Conservation (phyloP, 805 yeast species). For the Priceomyces fermenticarens region DNA sequence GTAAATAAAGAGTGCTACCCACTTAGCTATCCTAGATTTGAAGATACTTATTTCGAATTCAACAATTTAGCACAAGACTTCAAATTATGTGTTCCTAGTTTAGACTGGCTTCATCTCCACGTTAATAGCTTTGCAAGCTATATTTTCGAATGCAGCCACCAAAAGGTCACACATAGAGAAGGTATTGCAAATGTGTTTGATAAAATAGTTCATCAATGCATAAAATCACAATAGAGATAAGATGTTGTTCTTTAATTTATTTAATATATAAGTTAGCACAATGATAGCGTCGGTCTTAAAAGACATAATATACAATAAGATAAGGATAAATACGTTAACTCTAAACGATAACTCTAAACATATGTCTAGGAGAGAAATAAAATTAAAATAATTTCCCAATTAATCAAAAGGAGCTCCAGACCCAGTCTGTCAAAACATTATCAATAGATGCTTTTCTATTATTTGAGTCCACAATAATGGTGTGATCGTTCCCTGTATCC, state of each 20-base stretch:
- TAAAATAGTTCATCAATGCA: not conserved
- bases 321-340: not conserved
- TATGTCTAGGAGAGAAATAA: not conserved
- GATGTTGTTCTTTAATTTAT: not conserved
- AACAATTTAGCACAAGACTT: slow-evolving; percentile 5
- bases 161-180: not conserved
- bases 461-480: slow-evolving; percentile 5
- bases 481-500: not conserved
- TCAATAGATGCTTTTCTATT: slow-evolving; percentile 7
- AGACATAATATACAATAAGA: not conserved
- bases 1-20: slow-evolving; percentile 9
- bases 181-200: slow-evolving; percentile 1
- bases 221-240: not conserved
- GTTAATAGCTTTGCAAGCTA: slow-evolving; percentile 1
- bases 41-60: slow-evolving; percentile 1
- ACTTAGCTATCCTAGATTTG: slow-evolving; percentile 5
- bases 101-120: slow-evolving; percentile 3
- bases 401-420: slow-evolving; percentile 48
- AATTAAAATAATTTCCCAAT: not conserved
- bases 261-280: not conserved
- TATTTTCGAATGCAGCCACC: slow-evolving; percentile 1
- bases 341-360: not conserved
- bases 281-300: not conserved
- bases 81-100: not conserved
- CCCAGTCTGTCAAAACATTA: slow-evolving; percentile 44